Percentiles rank a stretch among this genome's conserved stretches.
Conservation (phyloP, 208 protist genomes). For the Vickermania ingenoplastis region DNA sequence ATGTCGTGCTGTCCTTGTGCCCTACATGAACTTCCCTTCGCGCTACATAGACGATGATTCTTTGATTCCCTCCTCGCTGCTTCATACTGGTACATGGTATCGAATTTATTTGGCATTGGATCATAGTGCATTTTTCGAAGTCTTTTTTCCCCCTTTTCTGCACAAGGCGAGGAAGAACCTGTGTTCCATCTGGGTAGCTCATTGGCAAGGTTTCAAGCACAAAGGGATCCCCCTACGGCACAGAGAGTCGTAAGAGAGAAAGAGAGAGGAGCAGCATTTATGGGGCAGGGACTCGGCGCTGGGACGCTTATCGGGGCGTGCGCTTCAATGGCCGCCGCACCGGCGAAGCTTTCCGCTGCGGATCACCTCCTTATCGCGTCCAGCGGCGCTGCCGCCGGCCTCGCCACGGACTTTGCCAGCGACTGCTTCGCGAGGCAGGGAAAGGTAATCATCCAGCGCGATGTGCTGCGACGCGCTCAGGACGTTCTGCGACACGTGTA, state of each 20-base stretch:
- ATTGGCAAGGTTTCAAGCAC: too few relatives aligned
- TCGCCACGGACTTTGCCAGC: conserved; percentile 74
- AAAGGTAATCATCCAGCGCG: conserved; percentile 76
- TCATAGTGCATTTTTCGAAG: conserved; percentile 6
- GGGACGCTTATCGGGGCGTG: conserved; percentile 48
- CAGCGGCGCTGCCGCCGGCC: conserved; percentile 35
- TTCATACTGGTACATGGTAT: too few relatives aligned
- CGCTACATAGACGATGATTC: too few relatives aligned
- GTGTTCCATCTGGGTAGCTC: too few relatives aligned
- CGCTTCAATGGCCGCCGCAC: conserved; percentile 44
- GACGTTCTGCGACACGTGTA: conserved; percentile 81
- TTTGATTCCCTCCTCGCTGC: too few relatives aligned
- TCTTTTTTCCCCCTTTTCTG: conserved; percentile 4
- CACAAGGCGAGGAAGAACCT: too few relatives aligned
- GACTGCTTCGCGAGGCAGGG: conserved; percentile 74
- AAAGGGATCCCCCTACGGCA: too few relatives aligned
- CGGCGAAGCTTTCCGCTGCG: conserved; percentile 32
- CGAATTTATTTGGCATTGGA: too few relatives aligned
- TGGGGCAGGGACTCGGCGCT: conserved; percentile 78
- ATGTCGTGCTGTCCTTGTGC: too few relatives aligned
- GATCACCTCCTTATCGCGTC: conserved; percentile 59
- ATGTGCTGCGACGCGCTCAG: conserved; percentile 72
- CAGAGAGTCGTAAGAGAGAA: too few relatives aligned
- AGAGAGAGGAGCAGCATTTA: too few relatives aligned
- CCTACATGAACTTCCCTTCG: too few relatives aligned